Conservation (phyloP, 2,329 filamentous ascomycete species). For the Calcarisporium arbuscula region DNA sequence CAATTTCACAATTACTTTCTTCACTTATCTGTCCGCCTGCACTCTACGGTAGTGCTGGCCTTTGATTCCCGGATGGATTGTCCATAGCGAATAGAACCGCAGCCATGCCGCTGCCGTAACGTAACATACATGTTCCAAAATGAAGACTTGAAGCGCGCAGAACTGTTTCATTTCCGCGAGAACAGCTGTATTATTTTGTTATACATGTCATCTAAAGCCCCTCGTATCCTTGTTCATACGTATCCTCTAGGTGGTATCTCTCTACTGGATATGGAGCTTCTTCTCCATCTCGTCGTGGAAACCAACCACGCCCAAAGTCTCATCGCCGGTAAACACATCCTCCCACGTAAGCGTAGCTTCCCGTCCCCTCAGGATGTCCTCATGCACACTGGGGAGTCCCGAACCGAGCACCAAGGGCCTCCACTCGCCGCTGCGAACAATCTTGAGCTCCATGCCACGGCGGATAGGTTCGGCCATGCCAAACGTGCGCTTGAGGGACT, state of each 20-base stretch:
- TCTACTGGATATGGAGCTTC: constrained; percentile 66
- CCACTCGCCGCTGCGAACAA: constrained; percentile 75
- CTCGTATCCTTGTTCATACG: too few species aligned
- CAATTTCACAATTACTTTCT: background rate
- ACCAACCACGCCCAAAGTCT: constrained; percentile 61
- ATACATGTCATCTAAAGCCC: too few species aligned
- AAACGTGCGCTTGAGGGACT: constrained; percentile 77
- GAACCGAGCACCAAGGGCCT: constrained; percentile 62
- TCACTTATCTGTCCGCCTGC: too few species aligned
- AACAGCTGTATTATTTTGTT: too few species aligned
- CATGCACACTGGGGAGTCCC: constrained; percentile 63
- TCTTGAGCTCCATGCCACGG: constrained; percentile 91
- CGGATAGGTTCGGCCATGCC: constrained; percentile 90
- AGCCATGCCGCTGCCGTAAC: too few species aligned
- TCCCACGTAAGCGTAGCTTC: constrained; percentile 84
- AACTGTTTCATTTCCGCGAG: too few species aligned
- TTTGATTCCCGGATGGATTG: background rate
- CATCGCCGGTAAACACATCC: constrained; percentile 81
- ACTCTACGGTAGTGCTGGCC: too few species aligned
- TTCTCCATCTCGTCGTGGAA: constrained; percentile 94
- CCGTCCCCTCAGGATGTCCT: constrained; percentile 77
- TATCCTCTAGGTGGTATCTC: too few species aligned
- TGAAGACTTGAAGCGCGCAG: too few species aligned
- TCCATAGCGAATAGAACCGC: constrained; percentile 21
- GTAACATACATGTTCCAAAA: too few species aligned